Percentiles rank a stretch among this genome's conserved stretches.
phyloP scores from a whole-genome alignment of 306 rosid genomes.

The Amphicarpaea edgeworthii region DNA sequence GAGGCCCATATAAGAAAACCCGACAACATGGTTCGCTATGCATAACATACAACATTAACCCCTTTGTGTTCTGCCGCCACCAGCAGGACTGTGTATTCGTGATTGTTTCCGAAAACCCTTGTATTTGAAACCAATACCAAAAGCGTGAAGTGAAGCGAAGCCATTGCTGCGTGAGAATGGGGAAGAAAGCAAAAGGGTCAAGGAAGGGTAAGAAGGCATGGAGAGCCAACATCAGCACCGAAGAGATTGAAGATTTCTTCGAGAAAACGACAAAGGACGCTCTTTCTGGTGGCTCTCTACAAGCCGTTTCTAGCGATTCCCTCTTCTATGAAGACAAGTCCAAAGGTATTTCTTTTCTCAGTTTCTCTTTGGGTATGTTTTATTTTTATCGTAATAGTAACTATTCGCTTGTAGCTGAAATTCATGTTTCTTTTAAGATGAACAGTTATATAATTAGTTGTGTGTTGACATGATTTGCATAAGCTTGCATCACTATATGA shows the following conservation, averaged over 20 bases:
- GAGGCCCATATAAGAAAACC: neutral
- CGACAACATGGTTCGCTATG: neutral
- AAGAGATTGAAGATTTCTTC: constrained; percentile 73
- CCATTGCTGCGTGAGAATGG: neutral
- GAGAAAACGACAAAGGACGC: constrained; percentile 82
- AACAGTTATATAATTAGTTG: neutral
- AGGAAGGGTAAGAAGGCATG: constrained; percentile 95
- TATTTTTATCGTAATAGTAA: neutral
- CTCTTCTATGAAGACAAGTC: constrained; percentile 78
- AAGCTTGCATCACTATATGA: neutral
- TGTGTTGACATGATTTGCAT: neutral
- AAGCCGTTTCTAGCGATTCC: constrained; percentile 62
- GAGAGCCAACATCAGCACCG: constrained; percentile 85
- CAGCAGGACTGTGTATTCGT: neutral
- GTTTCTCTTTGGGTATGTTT: neutral
- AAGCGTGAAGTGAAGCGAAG: neutral
- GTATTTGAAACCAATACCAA: neutral
- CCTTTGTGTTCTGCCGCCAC: neutral
- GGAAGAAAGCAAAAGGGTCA: constrained; percentile 62
- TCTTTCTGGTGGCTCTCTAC: constrained; percentile 74
- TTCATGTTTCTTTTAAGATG: neutral
- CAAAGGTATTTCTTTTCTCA: constrained; percentile 49
- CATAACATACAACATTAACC: neutral
- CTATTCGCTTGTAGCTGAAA: neutral
- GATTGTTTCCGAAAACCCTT: neutral